A percentile compares a stretch with the other conserved stretches of the same genome.
Conservation (phyloP, 345 rosid species). For the Iberis pinnata region DNA sequence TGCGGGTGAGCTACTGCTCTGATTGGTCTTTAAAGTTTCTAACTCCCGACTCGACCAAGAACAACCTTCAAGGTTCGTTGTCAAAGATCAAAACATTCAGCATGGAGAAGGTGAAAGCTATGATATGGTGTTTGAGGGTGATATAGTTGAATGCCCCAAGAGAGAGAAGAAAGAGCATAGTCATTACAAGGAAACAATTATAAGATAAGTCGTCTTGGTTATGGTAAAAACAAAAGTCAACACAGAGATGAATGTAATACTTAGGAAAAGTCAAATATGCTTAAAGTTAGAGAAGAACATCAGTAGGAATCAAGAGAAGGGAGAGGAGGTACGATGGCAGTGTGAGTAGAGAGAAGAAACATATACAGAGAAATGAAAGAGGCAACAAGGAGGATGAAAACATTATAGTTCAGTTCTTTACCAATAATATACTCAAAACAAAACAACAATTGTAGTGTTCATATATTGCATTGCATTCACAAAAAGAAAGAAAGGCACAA, state of each 20-base stretch:
- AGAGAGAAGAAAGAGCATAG: slow-evolving; percentile 22
- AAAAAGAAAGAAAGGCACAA: background rate
- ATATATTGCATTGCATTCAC: background rate
- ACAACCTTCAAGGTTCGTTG: slow-evolving; percentile 46
- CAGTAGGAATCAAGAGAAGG: slow-evolving; percentile 24
- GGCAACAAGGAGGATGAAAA: slow-evolving; percentile 19
- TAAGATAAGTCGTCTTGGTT: background rate
- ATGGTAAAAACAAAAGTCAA: slow-evolving; percentile 26
- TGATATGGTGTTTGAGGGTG: slow-evolving; percentile 77
- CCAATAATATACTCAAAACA: too few relatives aligned
- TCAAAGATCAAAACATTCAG: slow-evolving; percentile 64
- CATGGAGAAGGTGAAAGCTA: slow-evolving; percentile 54
- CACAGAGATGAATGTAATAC: slow-evolving; percentile 21
- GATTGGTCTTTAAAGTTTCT: too few relatives aligned
- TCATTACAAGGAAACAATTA: background rate
- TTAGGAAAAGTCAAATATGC: slow-evolving; percentile 25
- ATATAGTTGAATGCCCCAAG: slow-evolving; percentile 40
- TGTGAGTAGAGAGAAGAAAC: slow-evolving; percentile 25
- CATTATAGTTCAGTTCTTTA: background rate
- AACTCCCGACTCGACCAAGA: too few relatives aligned
- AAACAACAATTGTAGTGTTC: too few relatives aligned
- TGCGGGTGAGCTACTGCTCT: too few relatives aligned
- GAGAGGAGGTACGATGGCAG: slow-evolving; percentile 35
- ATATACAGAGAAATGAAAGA: slow-evolving; percentile 11
- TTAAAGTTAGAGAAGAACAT: slow-evolving; percentile 19